These are phyloP conservation scores for Phycomyces nitens DNA, from an alignment of 192 early-diverging fungal genomes.

Conservation along the genomic window DNA sequence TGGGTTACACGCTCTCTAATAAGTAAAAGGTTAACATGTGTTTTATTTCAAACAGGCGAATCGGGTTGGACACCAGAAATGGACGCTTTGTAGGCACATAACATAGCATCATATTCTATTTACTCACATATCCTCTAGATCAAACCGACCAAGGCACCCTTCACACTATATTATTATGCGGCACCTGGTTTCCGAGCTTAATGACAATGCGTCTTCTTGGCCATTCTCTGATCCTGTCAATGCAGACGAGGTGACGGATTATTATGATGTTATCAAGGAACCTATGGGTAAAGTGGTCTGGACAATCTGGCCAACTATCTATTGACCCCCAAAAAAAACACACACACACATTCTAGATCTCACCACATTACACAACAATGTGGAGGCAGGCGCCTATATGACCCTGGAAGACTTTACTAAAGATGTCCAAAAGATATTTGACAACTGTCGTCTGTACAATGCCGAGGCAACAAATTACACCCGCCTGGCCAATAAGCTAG, in stretches of 20 bases:
- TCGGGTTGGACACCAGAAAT: slow-evolving; percentile 94
- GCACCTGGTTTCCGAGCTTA: slow-evolving; percentile 72
- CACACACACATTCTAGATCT: slow-evolving; percentile 60
- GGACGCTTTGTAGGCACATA: slow-evolving; percentile 46
- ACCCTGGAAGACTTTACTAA: slow-evolving; percentile 78
- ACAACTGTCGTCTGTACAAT: slow-evolving; percentile 92
- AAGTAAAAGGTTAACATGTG: background rate
- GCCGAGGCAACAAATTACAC: slow-evolving; percentile 81
- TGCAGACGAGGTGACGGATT: slow-evolving; percentile 84
- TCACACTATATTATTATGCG: slow-evolving; percentile 67
- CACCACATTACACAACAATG: slow-evolving; percentile 74
- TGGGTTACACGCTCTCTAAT: background rate
- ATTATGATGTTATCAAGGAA: slow-evolving; percentile 92
- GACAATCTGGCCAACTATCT: background rate
- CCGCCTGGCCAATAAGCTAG: slow-evolving; percentile 71
- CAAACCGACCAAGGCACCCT: slow-evolving; percentile 42
- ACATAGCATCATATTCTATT: too few species aligned
- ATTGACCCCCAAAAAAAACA: too few species aligned
- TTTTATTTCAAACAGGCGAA: slow-evolving; percentile 47
- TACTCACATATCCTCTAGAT: too few species aligned
- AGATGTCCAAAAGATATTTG: slow-evolving; percentile 89
- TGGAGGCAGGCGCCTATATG: slow-evolving; percentile 83
- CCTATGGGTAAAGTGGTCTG: slow-evolving; percentile 77
- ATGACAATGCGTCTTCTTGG: slow-evolving; percentile 80
- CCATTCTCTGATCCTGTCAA: slow-evolving; percentile 93